A percentile compares a stretch with the other conserved stretches of the same genome.
phyloP scores from a whole-genome alignment of 805 yeast genomes.

The Monosporozyma solicola region DNA sequence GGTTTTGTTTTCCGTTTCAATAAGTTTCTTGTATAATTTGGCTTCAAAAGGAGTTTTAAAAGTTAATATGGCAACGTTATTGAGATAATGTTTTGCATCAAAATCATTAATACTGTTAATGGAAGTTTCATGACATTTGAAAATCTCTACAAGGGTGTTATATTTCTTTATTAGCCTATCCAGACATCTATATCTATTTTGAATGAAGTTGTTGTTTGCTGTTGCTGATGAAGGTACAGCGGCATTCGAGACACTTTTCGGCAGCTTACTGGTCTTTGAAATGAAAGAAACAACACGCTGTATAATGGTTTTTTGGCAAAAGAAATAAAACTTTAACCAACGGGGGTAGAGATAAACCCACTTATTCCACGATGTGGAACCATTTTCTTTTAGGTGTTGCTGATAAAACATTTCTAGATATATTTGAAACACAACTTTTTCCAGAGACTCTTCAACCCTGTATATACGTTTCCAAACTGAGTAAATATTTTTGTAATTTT shows the following conservation, averaged over 20 bases:
- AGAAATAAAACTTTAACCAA: not conserved
- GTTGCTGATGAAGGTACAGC: not conserved
- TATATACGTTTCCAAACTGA: slow-evolving; percentile 25
- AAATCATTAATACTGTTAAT: not conserved
- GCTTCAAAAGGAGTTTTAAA: not conserved
- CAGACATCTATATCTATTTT: not conserved
- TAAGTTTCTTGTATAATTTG: not conserved
- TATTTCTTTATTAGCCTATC: not conserved
- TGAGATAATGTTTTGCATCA: not conserved
- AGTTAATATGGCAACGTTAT: not conserved
- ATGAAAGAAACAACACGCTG: not conserved
- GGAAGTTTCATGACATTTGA: not conserved
- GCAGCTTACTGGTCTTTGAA: not conserved
- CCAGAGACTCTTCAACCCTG: slow-evolving; percentile 30
- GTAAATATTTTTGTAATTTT: slow-evolving; percentile 35
- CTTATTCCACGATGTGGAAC: not conserved
- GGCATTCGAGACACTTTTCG: not conserved
- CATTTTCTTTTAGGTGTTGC: slow-evolving; percentile 2
- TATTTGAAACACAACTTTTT: slow-evolving; percentile 33
- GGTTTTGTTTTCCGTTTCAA: not conserved
- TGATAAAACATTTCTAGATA: slow-evolving; percentile 15
- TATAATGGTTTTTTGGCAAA: not conserved
- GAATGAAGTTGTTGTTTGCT: not conserved
- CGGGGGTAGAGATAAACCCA: not conserved
- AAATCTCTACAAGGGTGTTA: not conserved